Percentiles rank a stretch among this genome's conserved stretches.
Evolutionary conservation across 371 early-diverging fungal genomes (phyloP).

Genomic region (Circinella umbellata): DNA sequence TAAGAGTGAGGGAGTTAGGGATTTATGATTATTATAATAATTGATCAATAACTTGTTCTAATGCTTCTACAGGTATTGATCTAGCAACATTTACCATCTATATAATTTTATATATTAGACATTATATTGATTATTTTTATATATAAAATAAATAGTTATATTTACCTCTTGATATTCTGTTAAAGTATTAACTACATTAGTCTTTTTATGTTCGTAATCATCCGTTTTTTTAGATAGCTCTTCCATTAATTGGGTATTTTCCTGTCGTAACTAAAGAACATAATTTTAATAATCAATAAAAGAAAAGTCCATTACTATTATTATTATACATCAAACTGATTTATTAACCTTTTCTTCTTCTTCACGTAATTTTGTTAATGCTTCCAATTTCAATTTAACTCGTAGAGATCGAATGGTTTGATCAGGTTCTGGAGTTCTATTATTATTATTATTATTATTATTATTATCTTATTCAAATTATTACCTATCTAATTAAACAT

Average conservation of each 20-base stretch:
- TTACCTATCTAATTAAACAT: not conserved
- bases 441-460: not conserved
- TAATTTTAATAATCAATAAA: too few species aligned
- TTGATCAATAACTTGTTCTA: not conserved
- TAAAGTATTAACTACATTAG: not conserved
- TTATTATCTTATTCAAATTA: not conserved
- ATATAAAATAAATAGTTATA: not conserved
- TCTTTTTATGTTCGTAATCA: not conserved
- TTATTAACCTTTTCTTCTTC: slow-evolving; percentile 16
- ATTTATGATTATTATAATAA: not conserved
- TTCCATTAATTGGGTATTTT: slow-evolving; percentile 15
- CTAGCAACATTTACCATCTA: not conserved
- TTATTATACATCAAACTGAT: too few species aligned
- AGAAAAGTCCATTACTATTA: too few species aligned
- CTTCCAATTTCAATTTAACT: slow-evolving; percentile 18
- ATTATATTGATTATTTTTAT: too few species aligned
- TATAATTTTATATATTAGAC: too few species aligned
- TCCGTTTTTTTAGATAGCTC: slow-evolving; percentile 7
- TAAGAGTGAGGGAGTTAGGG: not conserved
- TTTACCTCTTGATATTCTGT: slow-evolving; percentile 1
- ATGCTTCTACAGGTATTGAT: not conserved
- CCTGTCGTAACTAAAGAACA: slow-evolving; percentile 11
- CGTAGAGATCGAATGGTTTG: slow-evolving; percentile 15
- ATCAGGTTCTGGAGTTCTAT: slow-evolving; percentile 14
- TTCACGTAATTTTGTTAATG: slow-evolving; percentile 8